Evolutionary conservation across 2,329 filamentous ascomycete genomes (phyloP).

Genomic region (Curvularia eragrostidis): DNA sequence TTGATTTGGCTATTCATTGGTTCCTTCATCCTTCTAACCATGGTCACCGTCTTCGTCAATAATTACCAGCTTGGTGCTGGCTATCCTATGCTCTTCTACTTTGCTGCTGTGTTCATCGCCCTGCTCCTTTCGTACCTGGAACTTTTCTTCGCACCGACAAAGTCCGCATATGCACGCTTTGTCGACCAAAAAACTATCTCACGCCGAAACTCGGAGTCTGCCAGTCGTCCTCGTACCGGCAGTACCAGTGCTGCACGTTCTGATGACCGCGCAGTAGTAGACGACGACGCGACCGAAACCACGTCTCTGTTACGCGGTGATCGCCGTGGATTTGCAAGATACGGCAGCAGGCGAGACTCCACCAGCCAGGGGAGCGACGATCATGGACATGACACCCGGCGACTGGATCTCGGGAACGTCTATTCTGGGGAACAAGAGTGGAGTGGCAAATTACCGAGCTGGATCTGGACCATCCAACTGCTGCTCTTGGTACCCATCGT

Average conservation of each 20-base stretch:
- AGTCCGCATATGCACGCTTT: conserved; percentile 70
- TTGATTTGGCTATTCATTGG: conserved; percentile 84
- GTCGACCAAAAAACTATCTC: conserved; percentile 45
- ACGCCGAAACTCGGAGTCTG: conserved; percentile 35
- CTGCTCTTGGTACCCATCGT: conserved; percentile 79
- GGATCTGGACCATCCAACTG: conserved; percentile 89
- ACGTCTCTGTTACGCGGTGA: conserved; percentile 63
- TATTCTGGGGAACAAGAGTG: conserved; percentile 82
- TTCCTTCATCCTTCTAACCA: conserved; percentile 75
- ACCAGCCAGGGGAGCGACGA: conserved; percentile 44
- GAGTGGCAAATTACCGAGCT: conserved; percentile 79
- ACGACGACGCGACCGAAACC: conserved; percentile 60
- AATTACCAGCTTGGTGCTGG: conserved; percentile 74
- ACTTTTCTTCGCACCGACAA: conserved; percentile 74
- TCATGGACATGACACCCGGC: conserved; percentile 48
- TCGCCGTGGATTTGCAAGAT: conserved; percentile 63
- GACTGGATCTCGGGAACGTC: conserved; percentile 35
- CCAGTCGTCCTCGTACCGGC: conserved; percentile 46
- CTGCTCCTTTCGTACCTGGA: conserved; percentile 79
- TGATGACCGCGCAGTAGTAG: conserved; percentile 39
- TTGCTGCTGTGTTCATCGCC: conserved; percentile 76
- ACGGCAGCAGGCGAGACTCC: conserved; percentile 52
- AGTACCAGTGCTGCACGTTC: conserved; percentile 40
- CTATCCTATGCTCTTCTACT: conserved; percentile 83
- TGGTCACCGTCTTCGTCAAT: conserved; percentile 76